Conservation (phyloP, 2,329 filamentous ascomycete genomes). For the Fusarium concolor region DNA sequence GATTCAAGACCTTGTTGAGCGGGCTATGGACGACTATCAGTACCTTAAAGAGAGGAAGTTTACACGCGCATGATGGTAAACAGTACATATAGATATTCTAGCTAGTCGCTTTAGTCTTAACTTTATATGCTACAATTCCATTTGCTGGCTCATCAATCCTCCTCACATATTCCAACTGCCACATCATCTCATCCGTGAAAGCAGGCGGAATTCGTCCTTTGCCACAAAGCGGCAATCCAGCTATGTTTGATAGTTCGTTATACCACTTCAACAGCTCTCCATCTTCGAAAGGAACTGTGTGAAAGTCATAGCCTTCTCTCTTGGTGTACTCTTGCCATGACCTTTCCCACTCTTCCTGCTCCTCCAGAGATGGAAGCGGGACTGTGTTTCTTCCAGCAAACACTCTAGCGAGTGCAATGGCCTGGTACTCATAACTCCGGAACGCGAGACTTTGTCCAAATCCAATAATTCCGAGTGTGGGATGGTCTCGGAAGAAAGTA, state of each 20-base stretch:
- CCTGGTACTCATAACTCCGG: constrained; percentile 4
- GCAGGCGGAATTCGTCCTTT: background rate
- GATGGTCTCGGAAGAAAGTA: background rate
- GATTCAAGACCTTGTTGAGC: too few species aligned
- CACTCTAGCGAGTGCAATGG: background rate
- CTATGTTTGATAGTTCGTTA: background rate
- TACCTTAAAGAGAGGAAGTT: too few species aligned
- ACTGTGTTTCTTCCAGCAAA: background rate
- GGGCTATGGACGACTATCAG: too few species aligned
- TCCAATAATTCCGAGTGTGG: background rate
- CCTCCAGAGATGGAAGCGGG: fast-evolving
- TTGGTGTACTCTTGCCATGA: background rate
- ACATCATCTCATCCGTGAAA: background rate
- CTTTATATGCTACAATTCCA: background rate
- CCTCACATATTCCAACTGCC: background rate
- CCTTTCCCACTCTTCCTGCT: background rate
- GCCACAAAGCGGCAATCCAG: background rate
- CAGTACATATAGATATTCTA: too few species aligned
- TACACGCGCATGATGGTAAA: too few species aligned
- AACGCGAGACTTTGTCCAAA: background rate
- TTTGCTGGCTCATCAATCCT: background rate
- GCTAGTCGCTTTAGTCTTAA: too few species aligned
- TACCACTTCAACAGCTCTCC: background rate
- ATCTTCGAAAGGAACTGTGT: background rate
- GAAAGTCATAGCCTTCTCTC: background rate